Base-by-base conservation (phyloP, 345 rosid species). In the Alliaria petiolata region DNA sequence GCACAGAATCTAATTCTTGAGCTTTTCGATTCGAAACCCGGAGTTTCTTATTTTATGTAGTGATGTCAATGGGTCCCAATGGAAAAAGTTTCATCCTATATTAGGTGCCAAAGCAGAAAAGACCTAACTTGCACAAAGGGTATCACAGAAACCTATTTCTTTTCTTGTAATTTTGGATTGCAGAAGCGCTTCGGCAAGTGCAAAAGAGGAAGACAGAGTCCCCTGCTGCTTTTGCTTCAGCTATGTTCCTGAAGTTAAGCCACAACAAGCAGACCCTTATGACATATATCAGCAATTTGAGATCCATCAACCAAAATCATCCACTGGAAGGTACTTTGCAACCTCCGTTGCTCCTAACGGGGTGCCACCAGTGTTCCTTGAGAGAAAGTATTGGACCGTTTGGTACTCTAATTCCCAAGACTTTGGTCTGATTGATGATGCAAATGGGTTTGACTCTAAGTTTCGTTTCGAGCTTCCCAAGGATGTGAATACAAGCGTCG, bases 321-420 rank as follows among this genome's bases (percentile, higher is more conserved):
- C 55, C 6, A 38, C 69, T 22, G 1, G 39, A 5, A 0, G 20
- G 3, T 81, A 75, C 63, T 54, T 0, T 8, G 83, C 91, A 11
- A 87, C 69, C 28, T 83, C 93, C 2, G 69, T 82, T 5, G 80
- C 75, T 11, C 74, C 80, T 6, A 13, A 26, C 13, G 87, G 87
- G 0, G 19, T 63, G 30, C 89, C 93, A 38, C 93, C 91, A 2
- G 5, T 39, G 13, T 82, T 82, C 52, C 65, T 87, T 3, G 67
- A 77, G 47, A 85, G 70, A 47, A 80, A 79, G 45, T 78, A 87
- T 7, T 90, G 91, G 93, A 39, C 39, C 10, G 51, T 80, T 8
- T 20, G 25, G 4, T 67, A 66, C 20, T 78, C 81, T 5, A 67
- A 42, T 14, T 52, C 79, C 1, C 25, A 34, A 47, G 74, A 72